Percentiles rank a stretch among this genome's conserved stretches.
phyloP scores from a whole-genome alignment of 768 basidiomycete genomes.

The Sporobolomyces phaffii region DNA sequence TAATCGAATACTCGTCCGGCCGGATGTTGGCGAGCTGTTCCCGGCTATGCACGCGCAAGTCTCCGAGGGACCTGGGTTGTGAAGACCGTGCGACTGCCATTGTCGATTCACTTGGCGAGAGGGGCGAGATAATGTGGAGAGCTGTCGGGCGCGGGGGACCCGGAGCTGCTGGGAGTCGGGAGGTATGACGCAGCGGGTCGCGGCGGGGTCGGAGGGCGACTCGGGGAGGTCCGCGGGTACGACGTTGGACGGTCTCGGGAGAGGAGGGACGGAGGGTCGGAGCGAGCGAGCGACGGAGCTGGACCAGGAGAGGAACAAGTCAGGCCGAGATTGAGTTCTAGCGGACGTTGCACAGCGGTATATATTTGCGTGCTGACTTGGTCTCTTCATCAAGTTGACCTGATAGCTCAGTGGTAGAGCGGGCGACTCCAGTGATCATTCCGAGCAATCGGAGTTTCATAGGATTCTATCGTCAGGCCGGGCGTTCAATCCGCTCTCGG shows the following conservation, averaged over 20 bases:
- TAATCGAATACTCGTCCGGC: conserved; percentile 25
- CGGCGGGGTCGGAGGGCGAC: no score
- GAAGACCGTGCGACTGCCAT: background rate
- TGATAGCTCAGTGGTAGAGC: conserved; percentile 32
- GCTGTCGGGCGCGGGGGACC: no score
- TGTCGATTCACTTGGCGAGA: conserved; percentile 2
- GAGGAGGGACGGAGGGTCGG: no score
- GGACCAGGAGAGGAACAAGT: no score
- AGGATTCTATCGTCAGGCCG: conserved; percentile 27
- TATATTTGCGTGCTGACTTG: background rate
- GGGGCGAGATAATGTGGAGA: no score
- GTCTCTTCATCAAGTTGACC: background rate
- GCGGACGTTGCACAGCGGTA: no score
- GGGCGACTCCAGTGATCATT: conserved; percentile 18
- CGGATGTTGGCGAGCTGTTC: conserved; percentile 4
- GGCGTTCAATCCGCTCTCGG: conserved; percentile 26
- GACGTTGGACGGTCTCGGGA: no score
- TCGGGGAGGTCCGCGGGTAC: no score
- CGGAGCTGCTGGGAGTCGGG: no score
- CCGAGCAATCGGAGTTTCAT: background rate
- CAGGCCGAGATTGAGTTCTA: no score
- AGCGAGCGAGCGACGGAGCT: no score
- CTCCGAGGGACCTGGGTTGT: conserved; percentile 11
- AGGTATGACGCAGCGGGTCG: no score
- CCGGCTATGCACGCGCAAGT: background rate